Percentiles rank a stretch among this genome's conserved stretches.
Evolutionary conservation across 129 eudicot genomes (phyloP).

Genomic region (Dittrichia graveolens): DNA sequence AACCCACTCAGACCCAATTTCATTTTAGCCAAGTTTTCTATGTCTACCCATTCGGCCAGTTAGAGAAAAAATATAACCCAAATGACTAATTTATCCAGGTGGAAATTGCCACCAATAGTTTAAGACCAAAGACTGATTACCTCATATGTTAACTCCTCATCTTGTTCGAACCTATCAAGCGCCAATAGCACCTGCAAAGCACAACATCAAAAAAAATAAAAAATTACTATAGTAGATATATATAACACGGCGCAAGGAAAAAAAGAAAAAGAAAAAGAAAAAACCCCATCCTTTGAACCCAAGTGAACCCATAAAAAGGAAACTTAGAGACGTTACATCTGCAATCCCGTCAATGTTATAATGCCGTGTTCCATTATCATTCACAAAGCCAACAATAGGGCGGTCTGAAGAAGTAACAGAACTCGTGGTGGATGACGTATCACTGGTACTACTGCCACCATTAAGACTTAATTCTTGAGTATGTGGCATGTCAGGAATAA

Average conservation of each 20-base stretch:
- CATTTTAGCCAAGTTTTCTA: background rate
- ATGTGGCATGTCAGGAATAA: slow-evolving; percentile 30
- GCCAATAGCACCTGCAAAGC: slow-evolving; percentile 64
- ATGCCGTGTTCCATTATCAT: slow-evolving; percentile 45
- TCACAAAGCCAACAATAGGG: slow-evolving; percentile 45
- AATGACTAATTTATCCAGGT: background rate
- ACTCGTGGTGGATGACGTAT: slow-evolving; percentile 26
- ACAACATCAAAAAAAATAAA: slow-evolving; percentile 20
- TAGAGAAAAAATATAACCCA: background rate
- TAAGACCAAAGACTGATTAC: slow-evolving; percentile 41
- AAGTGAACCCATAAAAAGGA: background rate
- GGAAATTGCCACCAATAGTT: background rate
- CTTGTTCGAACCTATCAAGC: slow-evolving; percentile 79
- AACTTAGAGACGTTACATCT: slow-evolving; percentile 56
- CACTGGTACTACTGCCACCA: slow-evolving; percentile 36
- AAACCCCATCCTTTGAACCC: background rate
- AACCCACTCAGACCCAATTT: background rate
- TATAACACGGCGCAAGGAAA: background rate
- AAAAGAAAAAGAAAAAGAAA: background rate
- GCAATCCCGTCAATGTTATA: slow-evolving; percentile 68
- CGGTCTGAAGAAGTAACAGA: slow-evolving; percentile 41
- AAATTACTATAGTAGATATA: slow-evolving; percentile 14
- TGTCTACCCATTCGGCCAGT: background rate
- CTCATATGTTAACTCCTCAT: slow-evolving; percentile 77
- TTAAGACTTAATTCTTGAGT: slow-evolving; percentile 39